phyloP scores from a whole-genome alignment of 805 yeast species.

The Saccharomyces kudriavzevii region DNA sequence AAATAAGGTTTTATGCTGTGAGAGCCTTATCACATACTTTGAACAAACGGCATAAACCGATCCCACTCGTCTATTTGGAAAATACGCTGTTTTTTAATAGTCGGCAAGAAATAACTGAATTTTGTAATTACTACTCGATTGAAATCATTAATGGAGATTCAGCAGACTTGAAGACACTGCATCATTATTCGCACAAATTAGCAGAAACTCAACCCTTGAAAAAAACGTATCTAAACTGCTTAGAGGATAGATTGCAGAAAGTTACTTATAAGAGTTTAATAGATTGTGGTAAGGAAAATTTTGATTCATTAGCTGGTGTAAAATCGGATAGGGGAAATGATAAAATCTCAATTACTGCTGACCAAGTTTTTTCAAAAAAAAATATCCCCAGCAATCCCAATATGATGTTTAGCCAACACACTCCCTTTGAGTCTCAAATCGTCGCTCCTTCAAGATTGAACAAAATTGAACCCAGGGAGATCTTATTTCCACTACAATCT shows the following conservation, averaged over 20 bases:
- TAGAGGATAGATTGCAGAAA: conserved; percentile 35
- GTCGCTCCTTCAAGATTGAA: neutral
- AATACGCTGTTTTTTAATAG: conserved; percentile 60
- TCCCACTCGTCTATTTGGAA: conserved; percentile 41
- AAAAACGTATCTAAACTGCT: conserved; percentile 38
- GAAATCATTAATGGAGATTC: conserved; percentile 33
- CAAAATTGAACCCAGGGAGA: neutral
- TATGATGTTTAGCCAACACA: neutral
- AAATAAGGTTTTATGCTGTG: conserved; percentile 66
- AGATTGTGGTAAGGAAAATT: conserved; percentile 31
- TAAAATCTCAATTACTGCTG: neutral
- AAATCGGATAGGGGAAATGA: neutral
- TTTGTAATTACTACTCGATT: conserved; percentile 59
- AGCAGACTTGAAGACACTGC: conserved; percentile 39
- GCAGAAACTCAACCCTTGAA: conserved; percentile 36
- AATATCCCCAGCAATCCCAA: neutral
- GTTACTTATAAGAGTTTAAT: conserved; percentile 31
- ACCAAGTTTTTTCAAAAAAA: neutral
- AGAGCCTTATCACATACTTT: conserved; percentile 55
- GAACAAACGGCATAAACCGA: conserved; percentile 65
- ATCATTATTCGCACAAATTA: conserved; percentile 30
- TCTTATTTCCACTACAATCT: neutral
- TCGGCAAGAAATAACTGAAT: conserved; percentile 42
- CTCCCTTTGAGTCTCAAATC: neutral
- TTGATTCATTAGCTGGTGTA: conserved; percentile 4